phyloP scores from a whole-genome alignment of 2,329 filamentous ascomycete genomes.

The Dactylellina sp. region DNA sequence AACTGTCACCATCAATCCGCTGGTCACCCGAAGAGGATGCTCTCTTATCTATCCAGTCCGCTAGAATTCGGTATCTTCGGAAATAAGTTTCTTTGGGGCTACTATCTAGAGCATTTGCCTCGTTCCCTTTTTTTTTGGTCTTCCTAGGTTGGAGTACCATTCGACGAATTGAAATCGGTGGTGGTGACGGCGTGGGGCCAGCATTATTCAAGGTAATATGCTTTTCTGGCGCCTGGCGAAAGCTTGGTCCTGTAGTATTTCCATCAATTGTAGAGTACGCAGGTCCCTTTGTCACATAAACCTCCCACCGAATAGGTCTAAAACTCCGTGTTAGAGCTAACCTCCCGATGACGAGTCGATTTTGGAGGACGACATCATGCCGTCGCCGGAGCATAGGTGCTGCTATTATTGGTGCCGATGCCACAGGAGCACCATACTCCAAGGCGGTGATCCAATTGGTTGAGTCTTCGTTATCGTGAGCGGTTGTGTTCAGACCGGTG shows the following conservation, averaged over 20 bases:
- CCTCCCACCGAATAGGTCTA: constrained; percentile 6
- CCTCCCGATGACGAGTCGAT: constrained; percentile 10
- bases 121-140: not conserved
- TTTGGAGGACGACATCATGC: constrained; percentile 30
- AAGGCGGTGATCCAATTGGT: constrained; percentile 11
- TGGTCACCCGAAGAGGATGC: too few species aligned
- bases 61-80: not conserved
- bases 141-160: not conserved
- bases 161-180: not conserved
- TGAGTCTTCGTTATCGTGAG: constrained; percentile 5
- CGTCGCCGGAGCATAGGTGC: constrained; percentile 33
- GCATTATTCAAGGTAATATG: not conserved
- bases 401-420: constrained; percentile 15
- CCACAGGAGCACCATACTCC: constrained; percentile 22
- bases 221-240: not conserved
- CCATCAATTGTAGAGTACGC: constrained; percentile 2
- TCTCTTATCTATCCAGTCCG: constrained; percentile 2
- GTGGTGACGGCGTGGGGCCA: not conserved
- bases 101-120: not conserved
- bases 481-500: not conserved
- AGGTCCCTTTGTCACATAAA: not conserved
- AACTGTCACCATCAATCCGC: not conserved
- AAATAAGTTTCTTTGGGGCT: not conserved
- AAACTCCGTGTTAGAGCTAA: not conserved
- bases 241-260: not conserved